Conservation (phyloP, 1,284 basidiomycete genomes). For the Ustilago crameri region DNA sequence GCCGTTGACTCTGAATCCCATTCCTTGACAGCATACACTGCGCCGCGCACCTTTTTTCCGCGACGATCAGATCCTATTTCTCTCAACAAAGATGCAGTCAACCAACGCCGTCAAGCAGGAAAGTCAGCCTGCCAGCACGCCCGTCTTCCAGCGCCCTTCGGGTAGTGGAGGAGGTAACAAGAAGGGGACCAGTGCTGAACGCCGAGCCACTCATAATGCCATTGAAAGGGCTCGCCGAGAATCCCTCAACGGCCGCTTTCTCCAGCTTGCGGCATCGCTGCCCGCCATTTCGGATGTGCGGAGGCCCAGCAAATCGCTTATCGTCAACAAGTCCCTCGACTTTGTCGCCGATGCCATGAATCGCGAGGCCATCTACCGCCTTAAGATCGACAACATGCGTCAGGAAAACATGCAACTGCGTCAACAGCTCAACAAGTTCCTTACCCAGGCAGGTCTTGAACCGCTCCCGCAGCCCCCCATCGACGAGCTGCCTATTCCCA, state of each 20-base stretch:
- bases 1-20: background rate
- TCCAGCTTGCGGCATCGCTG: constrained; percentile 55
- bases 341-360: constrained; percentile 59
- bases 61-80: background rate
- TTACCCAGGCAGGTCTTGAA: constrained; percentile 47
- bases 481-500: constrained; percentile 41
- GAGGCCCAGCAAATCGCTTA: constrained; percentile 59
- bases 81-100: constrained; percentile 26
- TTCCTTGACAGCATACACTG: constrained; percentile 1
- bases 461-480: constrained; percentile 28
- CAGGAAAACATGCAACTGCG: constrained; percentile 51
- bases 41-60: background rate
- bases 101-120: constrained; percentile 16
- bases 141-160: constrained; percentile 33
- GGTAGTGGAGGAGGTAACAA: constrained; percentile 59
- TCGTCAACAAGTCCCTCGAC: constrained; percentile 62
- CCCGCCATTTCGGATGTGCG: constrained; percentile 59
- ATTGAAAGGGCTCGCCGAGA: constrained; percentile 62
- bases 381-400: constrained; percentile 50
- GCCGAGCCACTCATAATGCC: constrained; percentile 61
- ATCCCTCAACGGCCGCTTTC: constrained; percentile 59
- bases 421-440: constrained; percentile 55
- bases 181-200: constrained; percentile 59
- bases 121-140: constrained; percentile 13
- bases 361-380: constrained; percentile 52